Evolutionary conservation across 257 asterid genomes (phyloP).

Genomic region (Nicotiana attenuata): DNA sequence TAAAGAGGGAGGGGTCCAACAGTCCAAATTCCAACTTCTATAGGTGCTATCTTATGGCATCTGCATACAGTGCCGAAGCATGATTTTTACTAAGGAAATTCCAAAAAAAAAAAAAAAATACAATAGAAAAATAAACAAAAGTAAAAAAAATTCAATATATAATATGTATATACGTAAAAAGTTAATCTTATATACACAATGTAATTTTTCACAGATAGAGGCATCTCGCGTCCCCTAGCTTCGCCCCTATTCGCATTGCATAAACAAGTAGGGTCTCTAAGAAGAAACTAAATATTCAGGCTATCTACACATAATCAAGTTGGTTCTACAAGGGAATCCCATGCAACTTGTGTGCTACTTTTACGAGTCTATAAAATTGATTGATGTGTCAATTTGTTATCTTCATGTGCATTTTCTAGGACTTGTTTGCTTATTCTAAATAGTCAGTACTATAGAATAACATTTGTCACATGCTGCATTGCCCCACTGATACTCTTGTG

Average conservation of each 20-base stretch:
- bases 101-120: no score
- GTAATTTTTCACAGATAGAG: no score
- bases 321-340: constrained; percentile 13
- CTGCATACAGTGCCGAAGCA: not conserved
- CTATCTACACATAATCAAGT: not conserved
- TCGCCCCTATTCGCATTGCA: not conserved
- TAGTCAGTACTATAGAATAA: not conserved
- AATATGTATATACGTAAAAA: no score
- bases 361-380: not conserved
- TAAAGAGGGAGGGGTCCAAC: not conserved
- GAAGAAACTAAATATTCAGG: not conserved
- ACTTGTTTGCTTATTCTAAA: not conserved
- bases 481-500: no score
- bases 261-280: not conserved
- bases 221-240: no score
- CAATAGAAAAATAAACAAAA: no score
- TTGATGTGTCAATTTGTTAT: not conserved
- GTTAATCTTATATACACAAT: no score
- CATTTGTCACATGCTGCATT: constrained; percentile 4
- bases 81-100: no score
- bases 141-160: no score
- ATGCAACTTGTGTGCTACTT: constrained; percentile 13
- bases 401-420: not conserved
- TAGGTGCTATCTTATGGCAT: not conserved
- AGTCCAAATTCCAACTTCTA: not conserved